Evolutionary conservation across 345 rosid species (phyloP).

Genomic region (Gossypium turneri): DNA sequence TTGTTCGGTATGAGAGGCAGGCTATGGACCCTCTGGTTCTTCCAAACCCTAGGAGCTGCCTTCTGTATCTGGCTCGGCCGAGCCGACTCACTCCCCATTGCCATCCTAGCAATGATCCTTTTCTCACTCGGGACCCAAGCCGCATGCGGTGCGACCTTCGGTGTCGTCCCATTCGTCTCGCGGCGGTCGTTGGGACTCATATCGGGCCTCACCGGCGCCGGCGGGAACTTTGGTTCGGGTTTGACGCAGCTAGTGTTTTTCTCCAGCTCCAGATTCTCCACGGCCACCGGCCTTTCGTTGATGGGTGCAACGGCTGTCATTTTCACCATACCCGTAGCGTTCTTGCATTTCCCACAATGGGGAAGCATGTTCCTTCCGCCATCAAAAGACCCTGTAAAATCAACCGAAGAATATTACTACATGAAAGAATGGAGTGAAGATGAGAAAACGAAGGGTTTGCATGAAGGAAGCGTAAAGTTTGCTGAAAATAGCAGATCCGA

Average conservation of each 20-base stretch:
- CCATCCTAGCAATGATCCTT: conserved; percentile 66
- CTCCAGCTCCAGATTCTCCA: conserved; percentile 43
- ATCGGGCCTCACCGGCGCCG: conserved; percentile 76
- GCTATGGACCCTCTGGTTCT: conserved; percentile 67
- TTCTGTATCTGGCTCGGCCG: conserved; percentile 79
- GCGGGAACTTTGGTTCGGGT: conserved; percentile 86
- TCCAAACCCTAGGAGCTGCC: conserved; percentile 65
- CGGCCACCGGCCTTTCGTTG: conserved; percentile 51
- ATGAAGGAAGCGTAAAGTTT: conserved; percentile 61
- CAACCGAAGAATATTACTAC: conserved; percentile 61
- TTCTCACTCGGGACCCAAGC: conserved; percentile 80
- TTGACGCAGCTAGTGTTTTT: conserved; percentile 69
- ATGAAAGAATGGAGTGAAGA: conserved; percentile 62
- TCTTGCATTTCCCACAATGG: conserved; percentile 81
- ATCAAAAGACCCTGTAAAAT: conserved; percentile 37
- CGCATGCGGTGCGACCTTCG: conserved; percentile 82
- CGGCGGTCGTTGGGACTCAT: conserved; percentile 72
- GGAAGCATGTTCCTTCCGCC: conserved; percentile 72
- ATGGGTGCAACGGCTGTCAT: conserved; percentile 70
- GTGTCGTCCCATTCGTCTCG: conserved; percentile 70
- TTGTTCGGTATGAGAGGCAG: conserved; percentile 81
- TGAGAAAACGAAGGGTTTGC: conserved; percentile 59
- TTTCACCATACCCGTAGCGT: conserved; percentile 57
- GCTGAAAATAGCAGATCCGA: conserved; percentile 74
- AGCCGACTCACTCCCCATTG: conserved; percentile 59